Percentiles rank a stretch among this genome's conserved stretches.
Conservation (phyloP, 352 stramenopile species). For the Globisporangium rhizosaccharum region DNA sequence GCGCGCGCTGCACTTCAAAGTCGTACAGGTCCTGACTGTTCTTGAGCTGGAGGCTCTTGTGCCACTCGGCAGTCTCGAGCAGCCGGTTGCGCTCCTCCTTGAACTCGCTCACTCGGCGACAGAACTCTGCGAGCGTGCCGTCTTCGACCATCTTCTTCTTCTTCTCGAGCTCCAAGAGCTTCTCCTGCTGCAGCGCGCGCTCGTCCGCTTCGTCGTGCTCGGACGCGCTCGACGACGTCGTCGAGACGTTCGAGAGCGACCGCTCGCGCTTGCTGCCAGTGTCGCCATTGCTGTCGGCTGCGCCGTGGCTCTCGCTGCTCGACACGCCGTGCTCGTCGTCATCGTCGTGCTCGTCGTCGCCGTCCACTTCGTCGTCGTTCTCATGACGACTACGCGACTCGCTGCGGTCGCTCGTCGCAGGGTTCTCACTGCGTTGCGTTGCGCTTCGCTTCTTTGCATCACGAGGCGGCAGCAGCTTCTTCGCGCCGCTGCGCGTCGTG, state of each 20-base stretch:
- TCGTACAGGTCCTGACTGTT: constrained; percentile 73
- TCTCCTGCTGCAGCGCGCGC: constrained; percentile 34
- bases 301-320: constrained; percentile 13
- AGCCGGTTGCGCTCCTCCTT: constrained; percentile 75
- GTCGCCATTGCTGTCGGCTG: not conserved
- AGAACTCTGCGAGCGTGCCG: constrained; percentile 77
- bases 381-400: not conserved
- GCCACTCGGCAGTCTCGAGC: constrained; percentile 68
- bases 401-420: constrained; percentile 11
- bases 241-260: constrained; percentile 66
- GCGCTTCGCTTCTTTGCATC: constrained; percentile 20
- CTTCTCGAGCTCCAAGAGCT: constrained; percentile 69
- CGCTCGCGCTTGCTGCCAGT: constrained; percentile 30
- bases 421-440: constrained; percentile 9
- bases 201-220: constrained; percentile 24
- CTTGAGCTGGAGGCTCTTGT: constrained; percentile 83
- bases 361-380: constrained; percentile 22
- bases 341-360: constrained; percentile 23
- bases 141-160: constrained; percentile 85
- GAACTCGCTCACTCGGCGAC: constrained; percentile 73
- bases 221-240: constrained; percentile 51
- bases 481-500: constrained; percentile 15
- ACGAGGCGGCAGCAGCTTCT: constrained; percentile 11
- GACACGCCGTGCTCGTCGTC: constrained; percentile 16
- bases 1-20: constrained; percentile 69